Conservation (phyloP, 768 basidiomycete species). For the Psilocybe tampanensis region DNA sequence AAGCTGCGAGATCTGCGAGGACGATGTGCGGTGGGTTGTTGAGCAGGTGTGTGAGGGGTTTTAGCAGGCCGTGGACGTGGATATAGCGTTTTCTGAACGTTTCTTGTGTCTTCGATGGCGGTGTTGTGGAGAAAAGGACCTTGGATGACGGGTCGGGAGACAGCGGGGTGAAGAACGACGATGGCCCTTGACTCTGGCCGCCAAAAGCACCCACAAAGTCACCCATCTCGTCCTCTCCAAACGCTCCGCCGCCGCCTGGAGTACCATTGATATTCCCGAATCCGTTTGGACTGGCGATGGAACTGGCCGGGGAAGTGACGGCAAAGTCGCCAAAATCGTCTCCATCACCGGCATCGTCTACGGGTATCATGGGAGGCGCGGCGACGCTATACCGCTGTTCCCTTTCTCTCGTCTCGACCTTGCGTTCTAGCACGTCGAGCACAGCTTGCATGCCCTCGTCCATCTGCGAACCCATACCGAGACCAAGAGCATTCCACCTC, state of each 20-base stretch:
- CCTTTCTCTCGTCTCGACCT: slow-evolving; percentile 37
- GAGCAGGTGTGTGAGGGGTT: slow-evolving; percentile 58
- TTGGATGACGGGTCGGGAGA: no score
- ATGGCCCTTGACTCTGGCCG: slow-evolving; percentile 3
- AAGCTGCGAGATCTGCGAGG: slow-evolving; percentile 56
- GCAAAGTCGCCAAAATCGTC: slow-evolving; percentile 93
- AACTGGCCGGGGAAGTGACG: slow-evolving; percentile 37
- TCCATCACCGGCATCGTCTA: slow-evolving; percentile 67
- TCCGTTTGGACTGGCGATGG: not conserved
- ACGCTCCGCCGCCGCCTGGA: not conserved
- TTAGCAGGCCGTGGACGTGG: slow-evolving; percentile 66
- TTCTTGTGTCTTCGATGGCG: slow-evolving; percentile 22
- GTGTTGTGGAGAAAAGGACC: slow-evolving; percentile 12
- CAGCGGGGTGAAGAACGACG: not conserved
- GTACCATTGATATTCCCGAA: slow-evolving; percentile 5
- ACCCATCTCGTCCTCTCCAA: slow-evolving; percentile 41
- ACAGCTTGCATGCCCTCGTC: slow-evolving; percentile 39
- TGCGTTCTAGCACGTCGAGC: slow-evolving; percentile 59
- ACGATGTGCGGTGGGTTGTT: slow-evolving; percentile 67
- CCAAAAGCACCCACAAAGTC: slow-evolving; percentile 33
- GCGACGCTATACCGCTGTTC: no score
- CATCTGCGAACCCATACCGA: slow-evolving; percentile 26
- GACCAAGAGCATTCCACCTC: slow-evolving; percentile 65
- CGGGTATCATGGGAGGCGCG: slow-evolving; percentile 62
- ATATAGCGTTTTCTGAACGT: slow-evolving; percentile 61